These are phyloP conservation scores for Oryza punctata DNA, from an alignment of 176 grass and related monocot species.

Conservation along the genomic window DNA sequence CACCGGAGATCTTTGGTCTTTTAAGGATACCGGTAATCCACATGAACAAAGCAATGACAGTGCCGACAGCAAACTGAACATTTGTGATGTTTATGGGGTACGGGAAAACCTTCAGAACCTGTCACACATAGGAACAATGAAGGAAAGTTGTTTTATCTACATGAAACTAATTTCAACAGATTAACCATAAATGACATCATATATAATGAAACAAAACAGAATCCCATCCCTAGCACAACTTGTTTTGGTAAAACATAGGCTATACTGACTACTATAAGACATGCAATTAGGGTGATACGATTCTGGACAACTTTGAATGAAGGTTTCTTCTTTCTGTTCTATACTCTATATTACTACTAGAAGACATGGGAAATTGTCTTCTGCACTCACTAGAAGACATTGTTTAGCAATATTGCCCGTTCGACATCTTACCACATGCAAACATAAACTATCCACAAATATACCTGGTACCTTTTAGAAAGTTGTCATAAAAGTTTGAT, in stretches of 20 bases:
- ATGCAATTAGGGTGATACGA: background rate
- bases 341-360: background rate
- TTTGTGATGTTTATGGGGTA: conserved; percentile 84
- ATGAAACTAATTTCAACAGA: background rate
- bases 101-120: conserved; percentile 79
- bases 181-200: background rate
- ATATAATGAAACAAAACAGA: background rate
- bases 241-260: background rate
- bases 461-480: background rate
- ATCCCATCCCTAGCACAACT: background rate
- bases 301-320: background rate
- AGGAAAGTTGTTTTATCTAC: background rate
- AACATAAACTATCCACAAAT: background rate
- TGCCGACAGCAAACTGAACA: conserved; percentile 73
- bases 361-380: too few species aligned
- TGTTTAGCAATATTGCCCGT: background rate
- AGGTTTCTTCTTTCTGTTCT: background rate
- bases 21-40: conserved; percentile 71
- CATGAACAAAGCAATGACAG: conserved; percentile 61
- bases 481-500: background rate
- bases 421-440: background rate
- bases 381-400: too few species aligned
- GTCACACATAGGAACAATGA: conserved; percentile 8
- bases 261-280: background rate
- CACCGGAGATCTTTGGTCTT: conserved; percentile 70